Base-by-base conservation (phyloP, 1,139 yeast genomes). In the Pichia inconspicua region DNA sequence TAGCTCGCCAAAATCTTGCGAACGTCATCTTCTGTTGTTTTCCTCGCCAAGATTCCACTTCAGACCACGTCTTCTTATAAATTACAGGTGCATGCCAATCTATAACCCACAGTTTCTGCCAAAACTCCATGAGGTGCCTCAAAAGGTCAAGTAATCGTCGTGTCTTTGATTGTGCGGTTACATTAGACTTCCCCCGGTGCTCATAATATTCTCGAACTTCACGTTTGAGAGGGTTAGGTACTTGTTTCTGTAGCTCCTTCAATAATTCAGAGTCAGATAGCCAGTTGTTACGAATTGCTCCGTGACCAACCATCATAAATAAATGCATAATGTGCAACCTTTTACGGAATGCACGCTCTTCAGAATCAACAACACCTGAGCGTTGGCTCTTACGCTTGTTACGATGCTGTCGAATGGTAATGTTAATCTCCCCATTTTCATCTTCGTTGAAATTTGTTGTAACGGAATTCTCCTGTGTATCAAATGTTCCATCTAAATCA, bases 111-210 rank as follows among this genome's bases (percentile, higher is more conserved):
- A 72, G 72, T 19, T 69, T 67, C n/a, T 70, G 61, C 84, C 92
- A 92, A 30, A 71, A 66, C 25, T 69, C 71, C 78, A 85, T 75
- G 1, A 85, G 65, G 53, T 77, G 78, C 43, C 82, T 72, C 14
- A 92, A 61, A 0, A 92, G 89, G 61, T 88, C 97, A 3, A 89
- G 67, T 41, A 92, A 74, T 54, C 80, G 72, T 46, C 95, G 70
- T 0, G 95, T 78, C 54, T 81, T 80, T 54, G 78, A 69, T 50
- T 66, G 58, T 14, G 73, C 61, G 72, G 62, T 51, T 9, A 49
- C 52, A 32, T 51, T 52, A 1, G 53, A 6, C 19, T 50, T 50
- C 17, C 22, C 30, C 34, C 55, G 49, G 35, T 52, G 55, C 19
- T 50, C 38, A 28, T 51, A 47, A 43, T 57, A 61, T 15, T 37